These are phyloP conservation scores for Abrus precatorius DNA, from an alignment of 306 rosid genomes.

Conservation along the genomic window DNA sequence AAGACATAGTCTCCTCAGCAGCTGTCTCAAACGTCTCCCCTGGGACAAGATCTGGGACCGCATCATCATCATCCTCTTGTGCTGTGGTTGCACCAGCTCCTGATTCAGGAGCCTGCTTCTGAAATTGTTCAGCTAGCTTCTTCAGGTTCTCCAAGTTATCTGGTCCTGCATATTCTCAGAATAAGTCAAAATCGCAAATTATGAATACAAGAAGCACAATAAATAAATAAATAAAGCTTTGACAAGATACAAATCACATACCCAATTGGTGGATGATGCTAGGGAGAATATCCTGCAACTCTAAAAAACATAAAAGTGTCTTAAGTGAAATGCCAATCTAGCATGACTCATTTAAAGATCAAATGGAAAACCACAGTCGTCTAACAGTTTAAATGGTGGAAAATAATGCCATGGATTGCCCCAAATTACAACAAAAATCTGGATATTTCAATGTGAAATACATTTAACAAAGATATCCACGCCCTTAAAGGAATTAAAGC, in stretches of 20 bases:
- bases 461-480: neutral
- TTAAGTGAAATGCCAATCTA: neutral
- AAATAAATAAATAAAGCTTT: neutral
- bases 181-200: neutral
- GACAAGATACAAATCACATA: slow-evolving; percentile 30
- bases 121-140: slow-evolving; percentile 86
- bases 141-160: slow-evolving; percentile 91
- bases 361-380: neutral
- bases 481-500: neutral
- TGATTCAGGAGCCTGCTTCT: slow-evolving; percentile 80
- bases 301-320: slow-evolving; percentile 53
- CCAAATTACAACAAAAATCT: neutral
- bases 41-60: slow-evolving; percentile 78
- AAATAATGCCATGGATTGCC: neutral
- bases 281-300: slow-evolving; percentile 92
- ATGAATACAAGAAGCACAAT: neutral
- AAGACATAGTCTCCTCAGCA: slow-evolving; percentile 69
- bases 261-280: slow-evolving; percentile 86
- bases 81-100: slow-evolving; percentile 59
- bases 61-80: slow-evolving; percentile 66
- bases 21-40: slow-evolving; percentile 86
- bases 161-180: slow-evolving; percentile 64
- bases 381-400: neutral
- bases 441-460: neutral
- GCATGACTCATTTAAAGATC: neutral